Base-by-base conservation (phyloP, 805 yeast genomes). In the Ogataea zsoltii region DNA sequence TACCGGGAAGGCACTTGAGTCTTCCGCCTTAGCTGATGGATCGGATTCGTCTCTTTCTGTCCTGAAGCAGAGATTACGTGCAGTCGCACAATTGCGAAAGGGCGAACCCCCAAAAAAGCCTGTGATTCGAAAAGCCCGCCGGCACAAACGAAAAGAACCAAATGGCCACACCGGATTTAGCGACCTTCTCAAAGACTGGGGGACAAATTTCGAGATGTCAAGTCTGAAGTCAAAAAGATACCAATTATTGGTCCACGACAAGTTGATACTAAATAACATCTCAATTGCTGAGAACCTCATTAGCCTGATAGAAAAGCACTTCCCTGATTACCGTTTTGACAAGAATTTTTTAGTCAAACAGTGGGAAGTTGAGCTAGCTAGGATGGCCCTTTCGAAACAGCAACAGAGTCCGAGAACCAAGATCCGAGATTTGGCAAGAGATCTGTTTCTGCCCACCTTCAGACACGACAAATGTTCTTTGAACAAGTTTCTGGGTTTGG, bases 201-300 rank as follows among this genome's bases (percentile, higher is more conserved):
- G 49, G 60, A 31, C 18, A 16, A 18, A 9, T 9, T 7, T 14
- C 33, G 18, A 16, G 33, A 5, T 3, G 6, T 16, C 36, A 9
- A 33, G 41, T 7, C 51, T 50, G 25, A 52, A 46, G 31, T 34
- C 39, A 7, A 48, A 37, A 26, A 53, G 50, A 15, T 60, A 55
- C 17, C 63, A 58, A 41, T 50, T 62, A 15, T 38, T 63, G 6
- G 35, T 62, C 11, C 67, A 63, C 46, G 67, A 63, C 41, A 54
- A 49, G 38, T 29, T 62, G 9, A 15, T 61, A 7, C 58, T 43
- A 30, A 41, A 43, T 3, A 52, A 57, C 19, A 25, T 55, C 11
- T 51, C 58, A 7, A 31, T 55, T 6, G 40, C 55, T 31, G 48
- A 51, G 12, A 54, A 49, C 11, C 38, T 63, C n/a, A 23, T 49